Conservation (phyloP, 208 protist species). For the Trypanosoma lewisi region DNA sequence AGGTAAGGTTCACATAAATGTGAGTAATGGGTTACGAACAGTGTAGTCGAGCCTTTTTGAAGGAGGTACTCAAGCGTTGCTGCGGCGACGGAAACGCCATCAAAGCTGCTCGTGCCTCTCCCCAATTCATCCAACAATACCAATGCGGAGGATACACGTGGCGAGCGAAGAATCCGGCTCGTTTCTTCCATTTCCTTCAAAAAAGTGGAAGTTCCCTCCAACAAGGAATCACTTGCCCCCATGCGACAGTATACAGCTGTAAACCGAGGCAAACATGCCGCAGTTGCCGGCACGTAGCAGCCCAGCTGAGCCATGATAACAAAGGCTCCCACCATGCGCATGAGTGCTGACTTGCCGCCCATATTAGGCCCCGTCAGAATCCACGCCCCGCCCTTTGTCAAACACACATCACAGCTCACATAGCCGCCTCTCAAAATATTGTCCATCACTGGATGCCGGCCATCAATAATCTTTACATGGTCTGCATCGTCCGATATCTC, state of each 20-base stretch:
- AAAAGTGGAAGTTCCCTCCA: conserved; percentile 94
- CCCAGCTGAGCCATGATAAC: conserved; percentile 94
- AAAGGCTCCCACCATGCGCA: conserved; percentile 92
- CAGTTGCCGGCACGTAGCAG: conserved; percentile 91
- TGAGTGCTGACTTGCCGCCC: conserved; percentile 94
- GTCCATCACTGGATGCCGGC: conserved; percentile 78
- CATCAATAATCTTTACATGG: conserved; percentile 37
- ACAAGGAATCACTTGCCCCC: conserved; percentile 92
- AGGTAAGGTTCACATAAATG: conserved; percentile 80
- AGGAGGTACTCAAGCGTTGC: conserved; percentile 91
- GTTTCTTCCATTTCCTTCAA: conserved; percentile 97
- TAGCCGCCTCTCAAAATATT: conserved; percentile 50
- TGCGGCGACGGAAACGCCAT: conserved; percentile 93
- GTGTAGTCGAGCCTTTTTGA: conserved; percentile 48
- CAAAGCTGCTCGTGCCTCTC: conserved; percentile 93
- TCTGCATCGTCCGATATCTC: conserved; percentile 10
- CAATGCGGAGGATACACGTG: conserved; percentile 72
- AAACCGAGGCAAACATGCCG: conserved; percentile 82
- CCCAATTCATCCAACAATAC: conserved; percentile 97
- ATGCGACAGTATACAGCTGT: conserved; percentile 92
- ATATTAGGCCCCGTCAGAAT: conserved; percentile 95
- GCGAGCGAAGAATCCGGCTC: conserved; percentile 82
- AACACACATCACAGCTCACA: conserved; percentile 60
- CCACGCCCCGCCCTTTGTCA: conserved; percentile 55
- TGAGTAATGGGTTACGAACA: conserved; percentile 97